Evolutionary conservation across 805 yeast species (phyloP), one percentile per base, ranked within the genome.

Genomic region (Barnettozyma salicaria): DNA sequence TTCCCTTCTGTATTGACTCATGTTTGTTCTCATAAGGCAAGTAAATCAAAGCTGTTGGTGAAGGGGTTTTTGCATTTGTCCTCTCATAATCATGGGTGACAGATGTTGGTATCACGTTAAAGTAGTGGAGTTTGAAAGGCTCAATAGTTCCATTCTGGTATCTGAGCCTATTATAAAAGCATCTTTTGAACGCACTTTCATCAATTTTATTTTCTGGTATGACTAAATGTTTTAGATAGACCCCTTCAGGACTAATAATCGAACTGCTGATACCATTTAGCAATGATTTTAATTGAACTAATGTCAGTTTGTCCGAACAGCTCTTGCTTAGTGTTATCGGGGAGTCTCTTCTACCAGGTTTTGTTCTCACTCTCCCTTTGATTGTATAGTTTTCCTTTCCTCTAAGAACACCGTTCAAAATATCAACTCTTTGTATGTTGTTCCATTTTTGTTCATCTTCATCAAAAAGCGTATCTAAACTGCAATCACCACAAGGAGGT

Each of bases 401-500:
- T 49, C 95, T 55, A 2, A 73, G 12, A 1, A 63, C 56, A 19
- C 44, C 48, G 18, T 43, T 42, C 1, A 36, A 44, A 13, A 48
- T 18, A 7, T 30, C 26, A 1, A 43, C 33, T 3, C 45, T 35
- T 2, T 45, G 48, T n/a, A 18, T 21, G n/a, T 18, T 10, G 3
- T 40, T 38, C 47, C 56, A 43, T 6, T 41, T 30, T 2, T 52
- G 50, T 17, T 53, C 51, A 2, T 54, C 21, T 22, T 50, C 62
- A 29, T 61, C 65, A 5, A 45, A 40, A 4, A 62, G 39, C 3
- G 58, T 46, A 21, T 68, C 69, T 76, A 87, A 72, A 6, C 94
- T 80, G 1, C 85, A 78, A 55, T 89, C 97, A 1, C 97, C 97
- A 63, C 97, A 89, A 0, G 97, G 97, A 1, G 80, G 66, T 43